Evolutionary conservation across 2,329 filamentous ascomycete species (phyloP).

Genomic region (Acarospora socialis): DNA sequence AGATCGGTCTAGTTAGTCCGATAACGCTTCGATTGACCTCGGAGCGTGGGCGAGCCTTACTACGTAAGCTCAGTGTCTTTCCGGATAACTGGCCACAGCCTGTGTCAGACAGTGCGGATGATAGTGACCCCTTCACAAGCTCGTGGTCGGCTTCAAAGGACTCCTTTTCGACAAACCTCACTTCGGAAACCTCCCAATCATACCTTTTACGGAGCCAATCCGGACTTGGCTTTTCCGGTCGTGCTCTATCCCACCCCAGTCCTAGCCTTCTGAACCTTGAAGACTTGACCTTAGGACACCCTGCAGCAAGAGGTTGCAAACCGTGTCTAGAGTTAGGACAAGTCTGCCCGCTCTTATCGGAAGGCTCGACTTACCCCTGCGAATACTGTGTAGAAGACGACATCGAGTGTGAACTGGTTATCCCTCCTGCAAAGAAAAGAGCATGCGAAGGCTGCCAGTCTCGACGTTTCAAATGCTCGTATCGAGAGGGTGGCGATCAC

Average conservation of each 20-base stretch:
- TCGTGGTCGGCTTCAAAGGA: constrained; percentile 1
- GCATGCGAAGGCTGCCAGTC: constrained; percentile 23
- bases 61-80: constrained; percentile 1
- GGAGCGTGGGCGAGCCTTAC: not conserved
- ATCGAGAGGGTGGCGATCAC: constrained; percentile 18
- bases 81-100: constrained; percentile 8
- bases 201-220: constrained; percentile 5
- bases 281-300: constrained; percentile 17
- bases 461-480: constrained; percentile 21
- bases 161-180: not conserved
- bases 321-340: constrained; percentile 18
- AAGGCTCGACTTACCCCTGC: constrained; percentile 25
- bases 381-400: constrained; percentile 19
- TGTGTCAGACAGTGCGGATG: not conserved
- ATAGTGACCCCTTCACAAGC: constrained; percentile 1
- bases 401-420: constrained; percentile 24
- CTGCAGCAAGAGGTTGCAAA: constrained; percentile 22
- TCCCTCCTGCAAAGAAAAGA: constrained; percentile 20
- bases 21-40: constrained; percentile 8
- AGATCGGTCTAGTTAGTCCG: constrained; percentile 4
- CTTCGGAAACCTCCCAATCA: not conserved
- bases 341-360: constrained; percentile 23
- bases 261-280: not conserved
- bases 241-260: too few relatives aligned
- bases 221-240: too few relatives aligned